Evolutionary conservation across 495 filamentous ascomycete genomes (phyloP).

Genomic region (Talaromyces liani): DNA sequence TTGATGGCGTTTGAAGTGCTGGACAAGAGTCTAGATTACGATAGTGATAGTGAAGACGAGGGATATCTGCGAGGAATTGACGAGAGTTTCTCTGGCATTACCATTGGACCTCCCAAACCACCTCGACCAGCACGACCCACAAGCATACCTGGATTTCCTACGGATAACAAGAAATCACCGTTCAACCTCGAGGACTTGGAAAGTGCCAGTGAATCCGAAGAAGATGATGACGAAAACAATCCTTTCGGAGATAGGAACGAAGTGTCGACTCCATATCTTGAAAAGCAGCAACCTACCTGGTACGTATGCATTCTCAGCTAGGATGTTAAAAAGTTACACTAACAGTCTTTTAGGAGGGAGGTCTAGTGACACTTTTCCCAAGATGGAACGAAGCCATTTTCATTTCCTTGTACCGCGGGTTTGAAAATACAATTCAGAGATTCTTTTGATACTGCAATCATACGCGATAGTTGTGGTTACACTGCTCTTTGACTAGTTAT

Average conservation of each 20-base stretch:
- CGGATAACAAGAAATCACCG: conserved; percentile 17
- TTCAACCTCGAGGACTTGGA: conserved; percentile 22
- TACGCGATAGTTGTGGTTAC: not conserved
- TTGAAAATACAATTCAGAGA: not conserved
- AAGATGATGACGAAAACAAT: conserved; percentile 62
- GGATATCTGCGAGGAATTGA: conserved; percentile 19
- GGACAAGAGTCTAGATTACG: conserved; percentile 91
- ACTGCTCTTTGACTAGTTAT: not conserved
- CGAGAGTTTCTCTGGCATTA: conserved; percentile 33
- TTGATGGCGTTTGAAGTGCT: conserved; percentile 91
- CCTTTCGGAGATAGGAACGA: conserved; percentile 75
- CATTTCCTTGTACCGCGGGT: not conserved
- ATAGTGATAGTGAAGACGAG: conserved; percentile 81
- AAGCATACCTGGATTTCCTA: conserved; percentile 22
- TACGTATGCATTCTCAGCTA: conserved; percentile 13
- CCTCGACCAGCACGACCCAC: conserved; percentile 28
- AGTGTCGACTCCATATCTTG: conserved; percentile 51
- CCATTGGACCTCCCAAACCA: conserved; percentile 34
- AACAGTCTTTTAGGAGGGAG: not conserved
- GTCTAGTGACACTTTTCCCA: not conserved
- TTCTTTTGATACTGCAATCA: not conserved
- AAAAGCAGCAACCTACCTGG: conserved; percentile 50
- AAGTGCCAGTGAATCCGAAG: conserved; percentile 42
- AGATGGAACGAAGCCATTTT: not conserved
- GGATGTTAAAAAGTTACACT: not conserved